Evolutionary conservation across 2,329 filamentous ascomycete genomes (phyloP), one percentile per base, ranked within the genome.

Genomic region (Ophiostoma montium): DNA sequence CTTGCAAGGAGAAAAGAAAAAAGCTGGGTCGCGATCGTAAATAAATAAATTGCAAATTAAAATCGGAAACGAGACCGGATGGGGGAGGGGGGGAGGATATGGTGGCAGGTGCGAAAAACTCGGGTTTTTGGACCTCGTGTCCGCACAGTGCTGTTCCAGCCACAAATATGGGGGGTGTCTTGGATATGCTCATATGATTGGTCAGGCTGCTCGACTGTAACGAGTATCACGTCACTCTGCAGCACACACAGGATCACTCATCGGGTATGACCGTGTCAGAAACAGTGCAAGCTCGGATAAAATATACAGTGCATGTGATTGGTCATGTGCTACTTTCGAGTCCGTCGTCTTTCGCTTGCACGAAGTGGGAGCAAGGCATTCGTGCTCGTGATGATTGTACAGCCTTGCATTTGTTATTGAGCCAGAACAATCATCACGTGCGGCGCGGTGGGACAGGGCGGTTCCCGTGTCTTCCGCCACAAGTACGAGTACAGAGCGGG

Each of bases 11-110:
- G 46, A 33, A 42, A n/a, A 19, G 23, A 41, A 35, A 38, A 42
- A 43, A 39, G 39, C 35, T 35, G 42, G 35, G 46, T 44, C 43
- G 35, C 21, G 46, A 41, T 39, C 23, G 18, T 42, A 32, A 47
- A 47, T 39, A 49, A 48, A 36, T 33, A 45, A 44, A 44, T 21
- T 44, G 30, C 27, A 32, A 31, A 44, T 21, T 44, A 32, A 44
- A 32, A 44, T 23, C 16, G 15, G 19, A 38, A 38, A 18, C 35
- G 15, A 35, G 35, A 16, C 15, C 5, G 35, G 9, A 35, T 7
- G 33, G 12, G 18, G 31, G 31, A 16, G 43, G 38, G 44, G 36
- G 3, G 21, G 36, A 21, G 23, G 38, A 15, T 23, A 21, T 21
- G 38, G 36, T 39, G 16, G 35, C 16, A 27, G 15, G 21, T 30